Conservation (phyloP, 495 filamentous ascomycete genomes). For the Pseudevernia furfuracea region DNA sequence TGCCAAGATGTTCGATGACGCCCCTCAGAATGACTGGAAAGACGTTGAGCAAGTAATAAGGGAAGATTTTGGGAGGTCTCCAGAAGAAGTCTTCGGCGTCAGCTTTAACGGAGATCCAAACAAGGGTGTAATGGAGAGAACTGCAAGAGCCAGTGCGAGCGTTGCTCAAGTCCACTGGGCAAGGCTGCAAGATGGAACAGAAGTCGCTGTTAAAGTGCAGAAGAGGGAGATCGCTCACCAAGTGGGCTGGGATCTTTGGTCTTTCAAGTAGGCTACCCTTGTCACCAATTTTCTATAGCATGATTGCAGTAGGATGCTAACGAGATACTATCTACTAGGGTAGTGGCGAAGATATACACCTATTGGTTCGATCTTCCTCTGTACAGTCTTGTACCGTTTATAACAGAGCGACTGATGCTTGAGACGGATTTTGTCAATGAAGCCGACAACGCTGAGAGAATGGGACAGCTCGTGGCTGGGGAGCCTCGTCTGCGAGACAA, state of each 20-base stretch:
- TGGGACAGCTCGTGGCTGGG: constrained; percentile 65
- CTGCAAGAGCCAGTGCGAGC: constrained; percentile 77
- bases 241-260: constrained; percentile 87
- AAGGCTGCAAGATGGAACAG: constrained; percentile 67
- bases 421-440: constrained; percentile 94
- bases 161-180: constrained; percentile 98
- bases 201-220: constrained; percentile 94
- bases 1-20: constrained; percentile 93
- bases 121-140: constrained; percentile 81
- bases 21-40: constrained; percentile 85
- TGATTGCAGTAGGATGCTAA: constrained; percentile 2
- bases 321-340: constrained; percentile 35
- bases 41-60: constrained; percentile 80
- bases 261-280: constrained; percentile 66
- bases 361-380: constrained; percentile 81
- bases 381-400: constrained; percentile 81
- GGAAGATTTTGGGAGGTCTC: constrained; percentile 76
- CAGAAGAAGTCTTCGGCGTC: constrained; percentile 84
- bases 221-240: constrained; percentile 88
- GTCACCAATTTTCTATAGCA: background rate
- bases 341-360: constrained; percentile 68
- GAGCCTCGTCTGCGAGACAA: constrained; percentile 69
- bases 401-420: constrained; percentile 74
- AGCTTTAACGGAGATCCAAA: constrained; percentile 59
- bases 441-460: constrained; percentile 76